Base-by-base conservation (phyloP, 78 protist genomes). In the Cavenderia fasciculata region DNA sequence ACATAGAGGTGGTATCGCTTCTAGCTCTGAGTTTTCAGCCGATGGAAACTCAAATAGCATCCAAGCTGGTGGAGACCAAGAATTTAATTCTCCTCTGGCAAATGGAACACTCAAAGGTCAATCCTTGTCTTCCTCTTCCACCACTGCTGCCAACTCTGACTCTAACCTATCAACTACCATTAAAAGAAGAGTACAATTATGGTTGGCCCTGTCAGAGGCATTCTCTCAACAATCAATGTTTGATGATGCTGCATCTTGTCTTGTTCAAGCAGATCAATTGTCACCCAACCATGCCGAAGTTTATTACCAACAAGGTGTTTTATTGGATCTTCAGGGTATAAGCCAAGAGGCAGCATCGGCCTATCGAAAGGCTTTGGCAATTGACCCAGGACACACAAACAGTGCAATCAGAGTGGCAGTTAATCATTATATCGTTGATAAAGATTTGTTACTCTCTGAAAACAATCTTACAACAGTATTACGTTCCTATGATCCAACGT, bases 151-250 rank as follows among this genome's bases (percentile, higher is more conserved):
- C 21, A 43, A 40, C 51, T 36, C 73, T 29, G 73, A 63, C 0
- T 34, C 41, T 2, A 46, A 33, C 27, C 78, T 54, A 27, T 34
- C 12, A 73, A 49, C 19, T 63, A 73, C n/a, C 14, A 23, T 38
- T n/a, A 23, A 29, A 29, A 31, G 90, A 21, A 23, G 61, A 0
- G 61, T 82, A 10, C 70, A 71, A 25, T 69, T 82, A 8, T 82
- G 90, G 90, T 43, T 82, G 31, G 72, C 90, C n/a, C 31, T 82
- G 1, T 36, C 74, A 14, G 90, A 82, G 33, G 90, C 90, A 46
- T 82, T 82, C 59, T 68, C 68, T 2, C 90, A 82, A 54, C 90
- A 82, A 33, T 27, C 79, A 10, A 82, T 82, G 90, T 56, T 82
- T 56, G 73, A 82, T n/a, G 90, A 82, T 68, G 90, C 90, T 0